Evolutionary conservation across 75 land plant species (phyloP), one percentile per base, ranked within the genome.

Genomic region (Pinus tabuliformis): DNA sequence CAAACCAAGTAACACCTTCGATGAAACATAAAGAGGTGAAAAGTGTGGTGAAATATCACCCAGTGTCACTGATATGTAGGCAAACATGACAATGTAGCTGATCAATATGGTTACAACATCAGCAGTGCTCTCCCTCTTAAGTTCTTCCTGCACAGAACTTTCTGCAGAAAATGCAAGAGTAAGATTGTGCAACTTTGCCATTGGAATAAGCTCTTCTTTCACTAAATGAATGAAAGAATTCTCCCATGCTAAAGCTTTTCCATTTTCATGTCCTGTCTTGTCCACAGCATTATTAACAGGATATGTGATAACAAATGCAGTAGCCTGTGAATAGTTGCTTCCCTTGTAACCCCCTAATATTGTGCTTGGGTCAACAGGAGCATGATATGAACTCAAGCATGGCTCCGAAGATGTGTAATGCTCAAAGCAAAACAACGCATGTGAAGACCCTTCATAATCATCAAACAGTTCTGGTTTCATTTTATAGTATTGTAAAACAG

Each of bases 61-160:
- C 78, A 96, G 77, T 39, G 93, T 87, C 52, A 96, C 56, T 22
- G 99, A 92, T 76, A 96, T 92, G 76, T 96, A 96, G 33, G 92
- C 90, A 86, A 96, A 96, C 99, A 96, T 96, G 71, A 94, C 93
- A 73, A 96, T 81, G 79, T 96, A 96, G 88, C 99, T 94, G 59
- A 96, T 82, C 87, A 85, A 26, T 78, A 96, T 96, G 30, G 99
- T 96, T 62, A 87, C 80, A 76, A 82, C 86, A 89, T 96, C 99
- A 65, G 99, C 93, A 74, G 95, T 86, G 74, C 99, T 96, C 68
- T 96, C 99, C 84, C 99, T 89, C 82, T 90, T 87, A 3, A 96
- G 80, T 83, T 96, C 99, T 71, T 96, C 91, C 72, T 92, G 84
- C 63, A 96, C 79, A 65, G 99, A 96, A 75, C 93, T 96, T 78